Evolutionary conservation across 352 stramenopile species (phyloP), one percentile per base, ranked within the genome.

Genomic region (Phytophthora meadii): DNA sequence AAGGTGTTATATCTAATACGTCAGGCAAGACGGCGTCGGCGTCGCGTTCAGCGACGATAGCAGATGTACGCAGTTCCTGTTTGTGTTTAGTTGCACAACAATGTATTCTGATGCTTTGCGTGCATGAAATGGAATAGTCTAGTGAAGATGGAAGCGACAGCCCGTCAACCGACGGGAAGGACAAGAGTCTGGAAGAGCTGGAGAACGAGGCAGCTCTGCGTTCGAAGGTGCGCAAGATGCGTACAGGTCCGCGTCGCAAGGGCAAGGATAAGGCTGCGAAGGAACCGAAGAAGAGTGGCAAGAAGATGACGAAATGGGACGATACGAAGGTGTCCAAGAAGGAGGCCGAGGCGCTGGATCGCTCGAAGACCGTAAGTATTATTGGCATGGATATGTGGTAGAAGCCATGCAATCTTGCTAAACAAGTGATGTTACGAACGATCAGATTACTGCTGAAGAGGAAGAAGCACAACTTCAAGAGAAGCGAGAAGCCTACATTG

Each of bases 251-350:
- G 24, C 72, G 72, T 25, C 68, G 68, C 30, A 94, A 92, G 67
- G 61, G 68, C 10, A 93, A 92, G 61, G 80, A 81, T 22, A 85
- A 81, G 56, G 56, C 69, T 5, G 60, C 64, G 5, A 76, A 81
- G 42, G 70, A 79, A 6, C 66, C 72, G 22, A 77, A 82, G 51
- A 94, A 93, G 55, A 89, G 87, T 53, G 74, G 63, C 27, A 95
- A 95, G 72, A 82, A 89, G 54, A 95, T 92, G 83, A 92, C 78
- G 36, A 92, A 89, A 67, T 93, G 87, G 84, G 88, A 96, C 28
- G 74, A 94, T 61, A 84, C 81, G 22, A 95, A 95, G 74, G 68
- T 96, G 14, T 92, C 79, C 25, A 93, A 90, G 61, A 92, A 94
- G 65, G 89, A 95, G 45, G 88, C 89, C 6, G 63, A 80, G 39